Base-by-base conservation (phyloP, 164 flowering plant genomes). In the Macadamia integrifolia region DNA sequence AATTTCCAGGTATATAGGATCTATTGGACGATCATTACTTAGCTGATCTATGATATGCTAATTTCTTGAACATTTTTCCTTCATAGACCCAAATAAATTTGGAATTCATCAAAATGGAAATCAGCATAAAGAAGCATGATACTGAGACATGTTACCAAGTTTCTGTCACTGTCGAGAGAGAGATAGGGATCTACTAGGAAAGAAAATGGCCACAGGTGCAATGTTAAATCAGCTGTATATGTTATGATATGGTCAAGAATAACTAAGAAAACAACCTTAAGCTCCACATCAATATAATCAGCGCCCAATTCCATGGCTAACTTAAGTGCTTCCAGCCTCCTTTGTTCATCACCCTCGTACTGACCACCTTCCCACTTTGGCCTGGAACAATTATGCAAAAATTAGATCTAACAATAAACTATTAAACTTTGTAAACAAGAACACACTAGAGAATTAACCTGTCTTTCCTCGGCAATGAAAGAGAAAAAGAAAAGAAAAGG, bases 251-350 rank as follows among this genome's bases (percentile, higher is more conserved):
- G 14, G 4, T 53, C 57, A 53, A 49, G 48, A 71, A 53, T 9
- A 46, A 48, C 23, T 1, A 55, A 3, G 60, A 72, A 58, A 31
- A 29, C 12, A 64, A 85, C 91, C 89, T 87, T 70, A 65, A 80
- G 78, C 70, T 87, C 91, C 58, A 87, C 63, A 50, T 87, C 91
- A 67, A 87, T 61, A 73, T 80, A 85, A 73, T 87, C 86, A 62
- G 84, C 87, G 49, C 87, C 87, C 58, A 84, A 58, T 66, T 84
- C 83, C 78, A 78, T 72, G 61, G 89, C 89, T 15, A 82, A 58
- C 14, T 65, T 71, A 59, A 87, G 83, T 10, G 72, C 76, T 35
- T 87, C 84, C 46, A 76, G 60, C 44, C 85, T 67, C 50, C 28
- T 71, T n/a, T 62, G 66, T 29, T 84, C 87, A 76, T 84, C 81